Evolutionary conservation across 1,284 basidiomycete genomes (phyloP), one percentile per base, ranked within the genome.

Genomic region (Violaceomyces palustris): DNA sequence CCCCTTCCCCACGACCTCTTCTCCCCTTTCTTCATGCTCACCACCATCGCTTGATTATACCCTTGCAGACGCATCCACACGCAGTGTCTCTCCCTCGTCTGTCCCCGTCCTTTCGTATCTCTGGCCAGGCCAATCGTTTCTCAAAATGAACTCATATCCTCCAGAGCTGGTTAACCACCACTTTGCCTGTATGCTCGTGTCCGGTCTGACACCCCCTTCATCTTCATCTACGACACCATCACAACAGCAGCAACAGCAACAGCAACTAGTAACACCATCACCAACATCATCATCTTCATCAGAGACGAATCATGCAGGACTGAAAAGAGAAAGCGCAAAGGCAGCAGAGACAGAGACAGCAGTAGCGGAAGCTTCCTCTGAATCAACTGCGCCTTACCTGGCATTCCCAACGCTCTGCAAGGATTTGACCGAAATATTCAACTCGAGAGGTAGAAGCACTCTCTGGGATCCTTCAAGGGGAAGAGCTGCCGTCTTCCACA

Each of bases 141-240:
- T 34, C 29, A 35, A n/a, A 26, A 69, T 69, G 67, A 67, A 69
- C 33, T 47, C 57, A 25, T 67, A 61, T 32, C 65, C 67, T 6
- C 38, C 63, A 15, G 67, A 69, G 47, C 60, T 69, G 27, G 50
- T 67, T 26, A 32, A 59, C 35, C 67, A 69, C 42, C 63, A 67
- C 49, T 65, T 61, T 59, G 54, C 67, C 30, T 61, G 54, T 28
- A 64, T 69, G 60, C 54, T 63, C 15, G 64, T 69, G 6, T 42
- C 65, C 7, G 67, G 67, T 1, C 54, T 69, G 17, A 48, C 49
- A n/a, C 28, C 51, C 1, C 60, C 60, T 0, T 9, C 44, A n/a
- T 3, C 31, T 2, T 7, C 42, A 23, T n/a, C 37, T 33, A 18
- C 52, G 6, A 6, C 40, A 3, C 6, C 41, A 7, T 35, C 41